Base-by-base conservation (phyloP, 306 rosid species). In the Cucumis melo region DNA sequence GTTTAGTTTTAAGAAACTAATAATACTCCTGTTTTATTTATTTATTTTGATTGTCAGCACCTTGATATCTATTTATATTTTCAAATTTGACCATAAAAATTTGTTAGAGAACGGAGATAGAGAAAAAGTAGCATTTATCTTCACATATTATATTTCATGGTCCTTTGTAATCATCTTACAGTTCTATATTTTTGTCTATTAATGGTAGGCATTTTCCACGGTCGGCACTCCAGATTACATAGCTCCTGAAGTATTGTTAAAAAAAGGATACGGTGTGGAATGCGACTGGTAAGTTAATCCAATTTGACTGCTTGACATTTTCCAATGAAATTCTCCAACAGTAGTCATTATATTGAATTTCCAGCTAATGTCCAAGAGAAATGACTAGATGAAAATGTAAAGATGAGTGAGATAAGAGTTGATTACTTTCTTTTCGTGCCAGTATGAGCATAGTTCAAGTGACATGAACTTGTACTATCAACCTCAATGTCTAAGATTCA, bases 201-300 rank as follows among this genome's bases (percentile, higher is more conserved):
- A 17, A 57, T 86, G 81, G 56, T 85, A 93, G 97, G 98, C 98
- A 58, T 93, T 60, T 84, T 93, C 98, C 56, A 93, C 96, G 17
- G 98, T 91, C 36, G 98, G 97, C 80, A 93, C 97, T 23, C 97
- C 98, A 15, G 97, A 93, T 79, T 91, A 93, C 77, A 91, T 93
- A 63, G 97, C 97, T 82, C 97, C 97, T 0, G 97, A 91, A 84
- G 96, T 93, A 77, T 80, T 93, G 82, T 80, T 93, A 80, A 91
- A 91, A 84, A 91, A 86, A 81, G 98, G 98, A 78, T 89, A 93
- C 29, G 88, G 97, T 75, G 84, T 90, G 77, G 98, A 91, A 68
- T 91, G 97, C 10, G 98, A 93, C 85, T 93, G 97, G 98, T 93
- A 53, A 64, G 92, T 88, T 74, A 48, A 61, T 60, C 16, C 16